Evolutionary conservation across 345 rosid species (phyloP).

Genomic region (Pistacia integerrima): DNA sequence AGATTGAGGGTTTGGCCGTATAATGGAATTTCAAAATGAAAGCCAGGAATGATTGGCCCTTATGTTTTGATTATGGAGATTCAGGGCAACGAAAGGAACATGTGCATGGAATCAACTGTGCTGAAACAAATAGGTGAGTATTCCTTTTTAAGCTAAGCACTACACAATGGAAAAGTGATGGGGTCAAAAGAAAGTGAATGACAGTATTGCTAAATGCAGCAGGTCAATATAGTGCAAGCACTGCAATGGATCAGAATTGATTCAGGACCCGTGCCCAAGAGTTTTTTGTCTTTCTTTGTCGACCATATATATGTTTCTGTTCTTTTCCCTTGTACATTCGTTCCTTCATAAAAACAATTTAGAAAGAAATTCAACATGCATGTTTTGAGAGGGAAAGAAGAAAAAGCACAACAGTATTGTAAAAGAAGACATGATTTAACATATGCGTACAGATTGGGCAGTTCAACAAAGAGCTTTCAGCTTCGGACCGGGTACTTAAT

Average conservation of each 20-base stretch:
- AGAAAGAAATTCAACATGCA: too few species aligned
- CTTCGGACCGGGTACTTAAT: too few species aligned
- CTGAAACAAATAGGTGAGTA: not conserved
- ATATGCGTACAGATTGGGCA: too few species aligned
- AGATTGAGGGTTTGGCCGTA: not conserved
- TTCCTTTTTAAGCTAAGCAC: not conserved
- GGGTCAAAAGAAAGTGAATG: not conserved
- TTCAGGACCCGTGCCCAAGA: not conserved
- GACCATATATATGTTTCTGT: not conserved
- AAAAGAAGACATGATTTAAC: too few species aligned
- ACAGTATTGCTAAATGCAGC: not conserved
- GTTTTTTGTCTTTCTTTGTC: slow-evolving; percentile 5
- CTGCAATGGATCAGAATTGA: not conserved
- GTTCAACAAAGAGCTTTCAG: too few species aligned
- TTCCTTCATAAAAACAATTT: not conserved
- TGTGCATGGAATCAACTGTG: not conserved
- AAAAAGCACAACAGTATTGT: too few species aligned
- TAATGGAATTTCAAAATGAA: not conserved
- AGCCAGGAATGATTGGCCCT: not conserved
- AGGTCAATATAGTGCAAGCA: not conserved
- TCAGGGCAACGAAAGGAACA: not conserved
- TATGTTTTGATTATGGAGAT: not conserved
- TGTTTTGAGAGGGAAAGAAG: too few species aligned
- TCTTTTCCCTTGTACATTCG: not conserved
- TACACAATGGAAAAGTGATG: not conserved